These are phyloP conservation scores for Talaromyces sp. DNA, from an alignment of 2,329 filamentous ascomycete species.

Conservation along the genomic window DNA sequence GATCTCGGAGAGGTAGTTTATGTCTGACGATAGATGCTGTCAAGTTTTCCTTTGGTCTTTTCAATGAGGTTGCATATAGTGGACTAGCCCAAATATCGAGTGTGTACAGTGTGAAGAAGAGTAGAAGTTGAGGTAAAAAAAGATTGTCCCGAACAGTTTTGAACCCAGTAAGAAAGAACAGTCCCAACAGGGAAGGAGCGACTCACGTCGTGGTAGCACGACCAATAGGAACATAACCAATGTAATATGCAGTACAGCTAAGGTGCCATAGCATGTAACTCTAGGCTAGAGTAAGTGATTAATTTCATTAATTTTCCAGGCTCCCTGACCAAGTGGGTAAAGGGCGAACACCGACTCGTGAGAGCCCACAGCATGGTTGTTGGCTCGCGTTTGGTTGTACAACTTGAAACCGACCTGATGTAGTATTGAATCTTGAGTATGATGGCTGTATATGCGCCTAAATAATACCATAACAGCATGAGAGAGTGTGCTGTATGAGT, in stretches of 20 bases:
- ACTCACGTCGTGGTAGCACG: not conserved
- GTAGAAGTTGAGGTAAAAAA: not conserved
- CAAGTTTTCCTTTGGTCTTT: too few relatives aligned
- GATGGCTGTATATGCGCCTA: not conserved
- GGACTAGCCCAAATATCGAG: too few relatives aligned
- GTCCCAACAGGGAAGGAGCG: not conserved
- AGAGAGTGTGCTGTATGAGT: not conserved
- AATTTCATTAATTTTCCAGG: not conserved
- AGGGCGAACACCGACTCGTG: not conserved
- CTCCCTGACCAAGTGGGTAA: conserved; percentile 3
- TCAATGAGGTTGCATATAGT: not conserved
- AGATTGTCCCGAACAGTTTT: not conserved
- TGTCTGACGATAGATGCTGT: not conserved
- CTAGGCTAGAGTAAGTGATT: not conserved
- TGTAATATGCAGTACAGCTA: not conserved
- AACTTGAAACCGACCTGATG: not conserved
- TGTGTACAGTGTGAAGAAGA: not conserved
- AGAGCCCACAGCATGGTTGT: not conserved
- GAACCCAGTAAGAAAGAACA: not conserved
- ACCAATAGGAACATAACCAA: conserved; percentile 1
- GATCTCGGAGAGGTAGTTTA: not conserved
- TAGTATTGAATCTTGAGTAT: not conserved
- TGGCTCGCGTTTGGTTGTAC: not conserved
- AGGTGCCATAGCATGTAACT: not conserved
- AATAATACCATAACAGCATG: not conserved